Conservation (phyloP, 75 land plant species). For the Pinus albicaulis region DNA sequence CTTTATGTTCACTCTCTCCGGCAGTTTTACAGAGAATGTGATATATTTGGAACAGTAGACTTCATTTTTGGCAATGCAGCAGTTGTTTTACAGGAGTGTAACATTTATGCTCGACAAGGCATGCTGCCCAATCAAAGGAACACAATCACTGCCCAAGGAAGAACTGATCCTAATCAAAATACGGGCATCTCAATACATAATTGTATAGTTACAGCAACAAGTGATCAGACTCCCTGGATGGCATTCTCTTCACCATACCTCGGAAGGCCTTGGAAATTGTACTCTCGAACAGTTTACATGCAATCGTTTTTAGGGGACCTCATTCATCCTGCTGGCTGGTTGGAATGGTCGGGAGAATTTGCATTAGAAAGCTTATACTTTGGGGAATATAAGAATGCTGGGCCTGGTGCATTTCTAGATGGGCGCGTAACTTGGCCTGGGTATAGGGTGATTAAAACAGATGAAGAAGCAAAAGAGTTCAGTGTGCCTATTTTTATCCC, state of each 20-base stretch:
- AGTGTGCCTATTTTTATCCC: too few species aligned
- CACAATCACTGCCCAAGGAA: constrained; percentile 18
- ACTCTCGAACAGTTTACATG: constrained; percentile 14
- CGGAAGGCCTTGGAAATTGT: constrained; percentile 27
- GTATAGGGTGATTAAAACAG: too few species aligned
- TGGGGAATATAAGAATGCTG: neutral
- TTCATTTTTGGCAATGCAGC: constrained; percentile 33
- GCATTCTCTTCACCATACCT: constrained; percentile 4
- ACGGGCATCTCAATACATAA: constrained; percentile 19
- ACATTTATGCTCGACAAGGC: constrained; percentile 2
- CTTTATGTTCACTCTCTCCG: constrained; percentile 21
- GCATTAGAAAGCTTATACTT: too few species aligned
- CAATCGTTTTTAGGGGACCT: neutral
- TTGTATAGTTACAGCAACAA: constrained; percentile 7
- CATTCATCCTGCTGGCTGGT: neutral
- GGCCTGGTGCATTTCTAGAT: neutral
- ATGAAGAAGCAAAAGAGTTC: too few species aligned
- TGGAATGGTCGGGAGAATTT: neutral
- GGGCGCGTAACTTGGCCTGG: too few species aligned
- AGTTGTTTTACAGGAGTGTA: constrained; percentile 22
- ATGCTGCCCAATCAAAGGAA: constrained; percentile 9
- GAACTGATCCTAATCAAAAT: neutral
- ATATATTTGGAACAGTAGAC: constrained; percentile 16
- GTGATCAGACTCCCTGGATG: constrained; percentile 2
- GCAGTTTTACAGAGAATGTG: constrained; percentile 23